Conservation (phyloP, 108 stramenopile species). For the Cyclotella choctawhatcheeana region DNA sequence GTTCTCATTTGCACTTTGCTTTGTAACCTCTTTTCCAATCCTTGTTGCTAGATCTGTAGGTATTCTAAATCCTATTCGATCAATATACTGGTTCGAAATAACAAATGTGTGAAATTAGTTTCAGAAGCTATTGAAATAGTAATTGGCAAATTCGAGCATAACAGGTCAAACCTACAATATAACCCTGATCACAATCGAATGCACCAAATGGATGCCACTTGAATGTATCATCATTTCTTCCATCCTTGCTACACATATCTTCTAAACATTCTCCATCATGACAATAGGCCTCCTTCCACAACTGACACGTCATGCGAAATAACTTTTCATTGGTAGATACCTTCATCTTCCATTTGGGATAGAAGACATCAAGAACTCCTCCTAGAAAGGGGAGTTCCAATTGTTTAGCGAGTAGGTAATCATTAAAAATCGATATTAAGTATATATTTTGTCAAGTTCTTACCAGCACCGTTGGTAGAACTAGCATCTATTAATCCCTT, state of each 20-base stretch:
- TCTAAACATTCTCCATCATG: slow-evolving; percentile 60
- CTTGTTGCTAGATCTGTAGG: slow-evolving; percentile 70
- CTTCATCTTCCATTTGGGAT: slow-evolving; percentile 83
- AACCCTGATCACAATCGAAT: slow-evolving; percentile 75
- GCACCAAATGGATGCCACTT: slow-evolving; percentile 84
- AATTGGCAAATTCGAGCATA: no score
- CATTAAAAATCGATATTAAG: neutral
- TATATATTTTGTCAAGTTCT: neutral
- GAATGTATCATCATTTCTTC: slow-evolving; percentile 21
- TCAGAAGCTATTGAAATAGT: no score
- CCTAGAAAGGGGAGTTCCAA: slow-evolving; percentile 33
- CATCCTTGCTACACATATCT: slow-evolving; percentile 20
- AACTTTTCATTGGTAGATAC: slow-evolving; percentile 70
- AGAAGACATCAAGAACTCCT: slow-evolving; percentile 92
- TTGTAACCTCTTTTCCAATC: slow-evolving; percentile 48
- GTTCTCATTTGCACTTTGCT: neutral
- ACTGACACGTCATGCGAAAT: slow-evolving; percentile 68
- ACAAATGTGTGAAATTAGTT: no score
- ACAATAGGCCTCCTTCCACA: slow-evolving; percentile 84
- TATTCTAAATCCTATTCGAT: slow-evolving; percentile 88
- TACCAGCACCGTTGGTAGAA: slow-evolving; percentile 79
- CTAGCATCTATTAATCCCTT: slow-evolving; percentile 51
- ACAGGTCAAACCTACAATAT: slow-evolving; percentile 36
- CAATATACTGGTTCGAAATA: slow-evolving; percentile 64
- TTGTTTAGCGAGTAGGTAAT: neutral